Percentiles rank a stretch among this genome's conserved stretches.
phyloP scores from a whole-genome alignment of 148 eudicot genomes.

The Rhododendron simsii region DNA sequence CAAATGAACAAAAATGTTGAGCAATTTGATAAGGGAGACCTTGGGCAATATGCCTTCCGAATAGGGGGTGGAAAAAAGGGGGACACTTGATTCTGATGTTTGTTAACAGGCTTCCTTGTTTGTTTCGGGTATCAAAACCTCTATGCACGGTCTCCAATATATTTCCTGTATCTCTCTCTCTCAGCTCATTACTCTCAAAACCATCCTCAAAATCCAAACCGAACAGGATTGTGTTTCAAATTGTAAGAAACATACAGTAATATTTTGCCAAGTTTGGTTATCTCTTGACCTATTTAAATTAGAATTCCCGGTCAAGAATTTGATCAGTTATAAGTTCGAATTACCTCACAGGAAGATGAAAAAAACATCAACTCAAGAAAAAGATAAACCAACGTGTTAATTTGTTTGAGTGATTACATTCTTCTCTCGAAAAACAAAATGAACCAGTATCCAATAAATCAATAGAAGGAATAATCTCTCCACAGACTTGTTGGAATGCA shows the following conservation, averaged over 20 bases:
- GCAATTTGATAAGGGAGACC: neutral
- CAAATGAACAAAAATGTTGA: neutral
- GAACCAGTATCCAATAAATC: neutral
- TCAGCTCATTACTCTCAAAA: too few species aligned
- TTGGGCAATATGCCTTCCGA: too few species aligned
- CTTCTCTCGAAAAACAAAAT: neutral
- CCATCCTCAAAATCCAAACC: too few species aligned
- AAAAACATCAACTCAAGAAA: neutral
- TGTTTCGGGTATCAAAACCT: too few species aligned
- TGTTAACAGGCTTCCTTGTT: neutral
- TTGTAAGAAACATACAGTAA: too few species aligned
- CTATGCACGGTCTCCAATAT: too few species aligned
- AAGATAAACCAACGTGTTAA: neutral
- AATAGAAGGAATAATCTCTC: conserved; percentile 9
- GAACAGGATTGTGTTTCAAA: too few species aligned
- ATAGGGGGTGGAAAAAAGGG: too few species aligned
- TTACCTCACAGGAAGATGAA: too few species aligned
- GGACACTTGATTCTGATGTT: neutral
- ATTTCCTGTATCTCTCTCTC: too few species aligned
- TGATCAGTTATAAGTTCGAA: too few species aligned
- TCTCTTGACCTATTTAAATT: neutral
- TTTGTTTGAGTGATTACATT: conserved; percentile 1
- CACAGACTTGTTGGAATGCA: neutral
- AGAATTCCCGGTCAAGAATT: neutral
- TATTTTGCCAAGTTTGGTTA: neutral